phyloP scores from a whole-genome alignment of 2,329 filamentous ascomycete genomes.

The Fusarium sp. region DNA sequence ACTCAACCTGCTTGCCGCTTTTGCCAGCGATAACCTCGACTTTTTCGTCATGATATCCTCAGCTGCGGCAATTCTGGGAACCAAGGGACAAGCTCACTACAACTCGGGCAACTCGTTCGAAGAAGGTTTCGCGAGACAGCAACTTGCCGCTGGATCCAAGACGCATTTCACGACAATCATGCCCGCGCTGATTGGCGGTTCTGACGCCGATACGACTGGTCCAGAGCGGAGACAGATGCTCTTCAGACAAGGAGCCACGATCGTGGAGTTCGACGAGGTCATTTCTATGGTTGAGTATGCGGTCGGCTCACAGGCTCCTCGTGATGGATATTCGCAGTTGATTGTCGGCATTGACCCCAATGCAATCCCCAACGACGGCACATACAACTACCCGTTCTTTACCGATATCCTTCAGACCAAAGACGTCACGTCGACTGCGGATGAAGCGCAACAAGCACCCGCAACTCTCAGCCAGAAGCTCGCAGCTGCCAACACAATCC shows the following conservation, averaged over 20 bases:
- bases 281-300: background rate
- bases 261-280: background rate
- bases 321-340: background rate
- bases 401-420: background rate
- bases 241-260: background rate
- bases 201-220: background rate
- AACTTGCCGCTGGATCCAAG: background rate
- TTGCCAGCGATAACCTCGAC: background rate
- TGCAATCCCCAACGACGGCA: background rate
- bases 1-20: background rate
- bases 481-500: background rate
- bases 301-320: background rate
- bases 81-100: background rate
- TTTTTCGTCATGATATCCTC: background rate
- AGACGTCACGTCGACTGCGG: background rate
- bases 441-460: background rate
- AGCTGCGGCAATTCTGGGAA: background rate
- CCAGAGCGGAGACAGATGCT: background rate
- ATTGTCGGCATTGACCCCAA: background rate
- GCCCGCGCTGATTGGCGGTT: background rate
- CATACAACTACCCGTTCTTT: background rate
- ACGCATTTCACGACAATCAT: background rate
- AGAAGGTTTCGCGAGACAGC: background rate
- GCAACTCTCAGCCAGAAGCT: background rate
- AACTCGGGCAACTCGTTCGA: background rate